Conservation (phyloP, 495 filamentous ascomycete genomes). For the Margaritispora aquatica region DNA sequence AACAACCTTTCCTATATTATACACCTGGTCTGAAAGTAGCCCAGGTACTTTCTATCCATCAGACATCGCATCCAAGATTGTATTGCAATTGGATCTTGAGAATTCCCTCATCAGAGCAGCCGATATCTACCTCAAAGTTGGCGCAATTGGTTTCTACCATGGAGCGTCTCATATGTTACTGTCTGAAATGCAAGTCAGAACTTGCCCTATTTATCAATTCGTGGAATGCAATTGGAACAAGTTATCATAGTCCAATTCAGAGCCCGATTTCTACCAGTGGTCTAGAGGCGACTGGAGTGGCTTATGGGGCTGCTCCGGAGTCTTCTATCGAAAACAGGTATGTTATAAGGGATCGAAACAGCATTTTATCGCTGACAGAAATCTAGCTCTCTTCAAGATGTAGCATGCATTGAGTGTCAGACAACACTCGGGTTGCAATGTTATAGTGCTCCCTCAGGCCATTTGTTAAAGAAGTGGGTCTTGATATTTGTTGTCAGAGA, state of each 20-base stretch:
- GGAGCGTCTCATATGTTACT: slow-evolving; percentile 27
- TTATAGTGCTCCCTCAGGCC: slow-evolving; percentile 15
- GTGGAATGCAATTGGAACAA: slow-evolving; percentile 38
- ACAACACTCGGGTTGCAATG: slow-evolving; percentile 18
- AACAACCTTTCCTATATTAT: too few species aligned
- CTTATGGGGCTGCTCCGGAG: slow-evolving; percentile 3
- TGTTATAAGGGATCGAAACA: too few species aligned
- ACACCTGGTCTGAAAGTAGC: not conserved
- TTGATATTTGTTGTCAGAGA: not conserved
- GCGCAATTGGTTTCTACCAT: too few species aligned
- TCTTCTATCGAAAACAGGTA: slow-evolving; percentile 18
- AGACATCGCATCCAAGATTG: too few species aligned
- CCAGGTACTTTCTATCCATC: not conserved
- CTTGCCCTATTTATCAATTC: slow-evolving; percentile 35
- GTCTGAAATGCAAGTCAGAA: slow-evolving; percentile 30
- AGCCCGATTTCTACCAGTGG: slow-evolving; percentile 8
- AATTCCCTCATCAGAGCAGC: too few species aligned
- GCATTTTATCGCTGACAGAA: not conserved
- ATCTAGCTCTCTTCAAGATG: slow-evolving; percentile 19
- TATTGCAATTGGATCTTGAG: too few species aligned
- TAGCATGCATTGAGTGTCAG: slow-evolving; percentile 15
- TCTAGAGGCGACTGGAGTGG: slow-evolving; percentile 6
- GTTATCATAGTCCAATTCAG: slow-evolving; percentile 35
- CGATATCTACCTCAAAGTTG: too few species aligned
- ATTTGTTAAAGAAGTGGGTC: slow-evolving; percentile 17